These are phyloP conservation scores for Apiospora kogelbergensis DNA, from an alignment of 2,329 filamentous ascomycete genomes.

Conservation along the genomic window DNA sequence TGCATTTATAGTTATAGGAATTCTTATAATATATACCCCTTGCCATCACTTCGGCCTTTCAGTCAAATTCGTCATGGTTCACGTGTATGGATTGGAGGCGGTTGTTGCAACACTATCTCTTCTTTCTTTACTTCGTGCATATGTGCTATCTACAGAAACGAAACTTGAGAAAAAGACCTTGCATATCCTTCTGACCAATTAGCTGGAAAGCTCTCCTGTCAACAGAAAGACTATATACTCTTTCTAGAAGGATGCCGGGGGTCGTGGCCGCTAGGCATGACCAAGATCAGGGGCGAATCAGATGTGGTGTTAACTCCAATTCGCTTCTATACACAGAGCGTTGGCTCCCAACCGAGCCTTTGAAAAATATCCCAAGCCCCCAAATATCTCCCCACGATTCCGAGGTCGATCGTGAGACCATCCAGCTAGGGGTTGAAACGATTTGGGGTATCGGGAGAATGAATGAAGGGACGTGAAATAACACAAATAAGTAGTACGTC, in stretches of 20 bases:
- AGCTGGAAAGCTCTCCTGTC: neutral
- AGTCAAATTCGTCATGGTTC: neutral
- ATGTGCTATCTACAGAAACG: constrained; percentile 17
- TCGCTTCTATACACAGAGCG: constrained; percentile 1
- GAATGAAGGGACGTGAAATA: constrained; percentile 29
- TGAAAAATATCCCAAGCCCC: neutral
- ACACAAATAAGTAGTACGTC: constrained; percentile 23
- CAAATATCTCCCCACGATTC: neutral
- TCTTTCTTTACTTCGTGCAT: constrained; percentile 9
- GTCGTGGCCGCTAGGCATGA: neutral
- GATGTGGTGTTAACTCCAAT: neutral
- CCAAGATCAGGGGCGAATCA: neutral
- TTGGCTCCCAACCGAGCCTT: neutral
- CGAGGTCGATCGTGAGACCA: neutral
- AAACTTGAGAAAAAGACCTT: constrained; percentile 10
- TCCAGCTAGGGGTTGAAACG: neutral
- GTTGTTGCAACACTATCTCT: neutral
- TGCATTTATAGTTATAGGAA: neutral
- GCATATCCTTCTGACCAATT: constrained; percentile 8
- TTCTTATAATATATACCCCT: neutral
- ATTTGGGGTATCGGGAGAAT: constrained; percentile 20
- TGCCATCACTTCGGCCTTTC: neutral
- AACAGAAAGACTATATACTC: constrained; percentile 5
- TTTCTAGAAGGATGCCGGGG: neutral
- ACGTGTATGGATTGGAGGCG: neutral